Percentiles rank a stretch among this genome's conserved stretches.
phyloP scores from a whole-genome alignment of 768 basidiomycete species.

The Tricholoma furcatifolium region DNA sequence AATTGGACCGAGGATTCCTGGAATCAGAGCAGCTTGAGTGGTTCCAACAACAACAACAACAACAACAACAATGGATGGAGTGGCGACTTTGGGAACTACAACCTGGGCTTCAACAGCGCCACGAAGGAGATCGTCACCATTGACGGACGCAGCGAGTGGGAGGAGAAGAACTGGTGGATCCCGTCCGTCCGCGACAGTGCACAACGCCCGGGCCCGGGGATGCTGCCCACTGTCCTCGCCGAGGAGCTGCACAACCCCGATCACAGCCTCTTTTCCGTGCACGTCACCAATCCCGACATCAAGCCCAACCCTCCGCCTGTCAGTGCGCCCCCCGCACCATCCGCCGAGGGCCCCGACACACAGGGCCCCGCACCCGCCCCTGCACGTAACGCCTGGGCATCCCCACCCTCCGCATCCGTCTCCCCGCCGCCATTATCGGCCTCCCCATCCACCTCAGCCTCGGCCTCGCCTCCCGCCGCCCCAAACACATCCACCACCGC shows the following conservation, averaged over 20 bases:
- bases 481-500: constrained; percentile 18
- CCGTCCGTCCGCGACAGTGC: constrained; percentile 38
- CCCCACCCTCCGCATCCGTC: neutral
- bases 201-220: constrained; percentile 66
- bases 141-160: constrained; percentile 55
- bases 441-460: constrained; percentile 19
- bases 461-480: constrained; percentile 15
- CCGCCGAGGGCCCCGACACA: neutral
- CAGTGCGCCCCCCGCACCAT: neutral
- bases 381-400: constrained; percentile 6
- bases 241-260: constrained; percentile 70
- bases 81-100: constrained; percentile 12
- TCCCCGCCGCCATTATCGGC: neutral
- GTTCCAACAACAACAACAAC: no score
- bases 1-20: neutral
- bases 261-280: constrained; percentile 69
- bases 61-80: neutral
- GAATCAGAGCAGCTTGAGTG: no score
- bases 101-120: constrained; percentile 19
- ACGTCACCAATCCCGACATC: constrained; percentile 29
- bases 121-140: constrained; percentile 40
- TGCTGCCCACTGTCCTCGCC: constrained; percentile 66
- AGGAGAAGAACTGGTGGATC: constrained; percentile 76
- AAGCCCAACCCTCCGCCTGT: neutral
- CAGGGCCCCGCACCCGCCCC: constrained; percentile 3